Evolutionary conservation across 78 protist species (phyloP).

Genomic region (Capsaspora owczarzaki): DNA sequence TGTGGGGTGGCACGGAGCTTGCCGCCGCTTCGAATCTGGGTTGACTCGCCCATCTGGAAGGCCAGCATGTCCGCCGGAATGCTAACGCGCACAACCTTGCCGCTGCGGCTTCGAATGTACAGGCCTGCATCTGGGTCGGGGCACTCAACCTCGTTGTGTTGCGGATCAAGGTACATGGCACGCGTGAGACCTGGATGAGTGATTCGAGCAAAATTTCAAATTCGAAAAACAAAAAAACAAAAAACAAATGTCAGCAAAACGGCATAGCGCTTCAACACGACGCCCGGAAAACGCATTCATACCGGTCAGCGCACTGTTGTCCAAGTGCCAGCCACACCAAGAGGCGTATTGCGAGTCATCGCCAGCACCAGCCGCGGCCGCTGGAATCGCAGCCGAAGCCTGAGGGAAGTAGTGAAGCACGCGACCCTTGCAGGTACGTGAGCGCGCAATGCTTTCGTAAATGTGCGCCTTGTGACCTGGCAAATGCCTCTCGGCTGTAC

Average conservation of each 20-base stretch:
- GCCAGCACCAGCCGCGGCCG: too few species aligned
- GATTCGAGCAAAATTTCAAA: background rate
- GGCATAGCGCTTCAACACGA: too few species aligned
- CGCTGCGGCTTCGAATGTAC: background rate
- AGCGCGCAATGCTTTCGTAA: too few species aligned
- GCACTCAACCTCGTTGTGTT: background rate
- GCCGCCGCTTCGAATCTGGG: conserved; percentile 43
- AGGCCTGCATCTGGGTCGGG: conserved; percentile 14
- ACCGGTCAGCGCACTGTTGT: background rate
- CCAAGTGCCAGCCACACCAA: conserved; percentile 10
- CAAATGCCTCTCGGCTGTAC: too few species aligned
- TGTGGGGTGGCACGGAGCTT: conserved; percentile 44
- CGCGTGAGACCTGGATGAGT: background rate
- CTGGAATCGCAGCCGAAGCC: background rate
- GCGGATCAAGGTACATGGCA: background rate
- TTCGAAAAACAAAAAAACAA: too few species aligned
- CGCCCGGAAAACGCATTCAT: too few species aligned
- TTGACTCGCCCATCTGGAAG: conserved; percentile 39
- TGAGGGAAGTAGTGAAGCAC: background rate
- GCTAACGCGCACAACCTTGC: background rate
- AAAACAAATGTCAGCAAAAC: too few species aligned
- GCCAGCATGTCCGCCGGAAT: conserved; percentile 24
- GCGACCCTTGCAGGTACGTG: background rate
- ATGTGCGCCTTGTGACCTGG: too few species aligned
- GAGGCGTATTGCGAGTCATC: background rate